phyloP scores from a whole-genome alignment of 139 green algal genomes.

The Diplosphaera chodatii region DNA sequence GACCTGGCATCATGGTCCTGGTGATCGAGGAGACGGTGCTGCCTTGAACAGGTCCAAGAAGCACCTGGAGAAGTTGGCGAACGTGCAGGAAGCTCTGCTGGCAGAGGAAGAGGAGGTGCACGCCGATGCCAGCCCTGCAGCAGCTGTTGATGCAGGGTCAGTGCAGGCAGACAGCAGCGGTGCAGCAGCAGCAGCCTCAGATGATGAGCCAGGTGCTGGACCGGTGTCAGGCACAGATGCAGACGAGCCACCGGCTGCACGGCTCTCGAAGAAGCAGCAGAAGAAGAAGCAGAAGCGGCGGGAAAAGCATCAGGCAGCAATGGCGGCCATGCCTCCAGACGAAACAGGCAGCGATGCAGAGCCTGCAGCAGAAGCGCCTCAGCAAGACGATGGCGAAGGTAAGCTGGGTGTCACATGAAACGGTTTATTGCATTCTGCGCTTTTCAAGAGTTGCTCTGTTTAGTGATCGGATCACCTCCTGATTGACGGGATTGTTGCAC shows the following conservation, averaged over 20 bases:
- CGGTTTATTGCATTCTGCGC: too few relatives aligned
- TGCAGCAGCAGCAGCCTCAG: neutral
- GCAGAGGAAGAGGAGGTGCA: constrained; percentile 41
- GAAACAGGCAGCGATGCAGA: neutral
- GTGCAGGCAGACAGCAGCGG: too few relatives aligned
- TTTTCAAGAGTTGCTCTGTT: too few relatives aligned
- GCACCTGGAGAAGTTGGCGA: constrained; percentile 50
- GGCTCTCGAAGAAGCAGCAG: neutral
- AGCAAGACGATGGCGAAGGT: neutral
- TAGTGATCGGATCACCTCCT: too few relatives aligned
- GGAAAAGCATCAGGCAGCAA: neutral
- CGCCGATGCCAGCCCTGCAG: too few relatives aligned
- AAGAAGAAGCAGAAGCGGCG: neutral
- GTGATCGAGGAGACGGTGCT: neutral
- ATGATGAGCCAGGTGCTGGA: neutral
- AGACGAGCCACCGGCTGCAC: neutral
- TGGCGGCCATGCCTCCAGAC: neutral
- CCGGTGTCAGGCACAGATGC: neutral
- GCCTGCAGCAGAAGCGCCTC: constrained; percentile 3
- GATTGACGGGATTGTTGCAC: too few relatives aligned
- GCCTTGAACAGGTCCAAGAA: constrained; percentile 62
- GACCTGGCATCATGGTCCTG: neutral
- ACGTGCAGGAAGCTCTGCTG: constrained; percentile 40
- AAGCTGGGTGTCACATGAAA: too few relatives aligned
- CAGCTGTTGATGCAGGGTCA: neutral